A percentile compares a stretch with the other conserved stretches of the same genome.
phyloP scores from a whole-genome alignment of 2,329 filamentous ascomycete genomes.

The Calonectria ilicicola region DNA sequence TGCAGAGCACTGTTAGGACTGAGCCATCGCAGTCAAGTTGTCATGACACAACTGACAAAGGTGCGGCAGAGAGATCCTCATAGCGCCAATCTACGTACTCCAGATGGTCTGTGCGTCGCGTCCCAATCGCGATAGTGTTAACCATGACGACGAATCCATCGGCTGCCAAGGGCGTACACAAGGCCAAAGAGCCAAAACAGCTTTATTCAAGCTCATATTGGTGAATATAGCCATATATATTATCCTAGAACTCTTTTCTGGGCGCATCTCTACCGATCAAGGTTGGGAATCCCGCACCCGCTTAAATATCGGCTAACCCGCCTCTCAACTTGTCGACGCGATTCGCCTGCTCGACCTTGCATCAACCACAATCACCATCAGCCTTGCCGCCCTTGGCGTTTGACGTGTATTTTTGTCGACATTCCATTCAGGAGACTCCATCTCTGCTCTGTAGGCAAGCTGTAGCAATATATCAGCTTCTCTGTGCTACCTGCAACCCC shows the following conservation, averaged over 20 bases:
- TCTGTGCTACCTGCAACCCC: background rate
- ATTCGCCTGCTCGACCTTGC: slow-evolving; percentile 23
- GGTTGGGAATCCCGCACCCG: slow-evolving; percentile 9
- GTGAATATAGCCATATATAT: background rate
- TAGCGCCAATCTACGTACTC: background rate
- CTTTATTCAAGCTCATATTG: background rate
- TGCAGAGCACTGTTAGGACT: background rate
- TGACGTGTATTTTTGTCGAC: slow-evolving; percentile 1
- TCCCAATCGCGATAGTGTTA: slow-evolving; percentile 1
- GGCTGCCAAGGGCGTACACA: background rate
- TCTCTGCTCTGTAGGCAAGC: background rate
- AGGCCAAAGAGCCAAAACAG: no score
- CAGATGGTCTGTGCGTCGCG: background rate
- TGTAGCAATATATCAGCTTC: background rate
- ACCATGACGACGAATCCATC: background rate
- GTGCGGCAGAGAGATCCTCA: background rate
- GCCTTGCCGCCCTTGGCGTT: slow-evolving; percentile 10
- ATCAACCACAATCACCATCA: slow-evolving; percentile 24
- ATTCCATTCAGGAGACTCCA: background rate
- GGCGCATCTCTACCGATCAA: background rate
- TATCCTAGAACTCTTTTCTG: background rate
- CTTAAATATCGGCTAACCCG: slow-evolving; percentile 42
- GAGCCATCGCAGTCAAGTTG: background rate
- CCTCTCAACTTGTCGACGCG: slow-evolving; percentile 25
- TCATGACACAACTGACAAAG: background rate